phyloP scores from a whole-genome alignment of 2,329 filamentous ascomycete genomes.

The Calonectria fujianensis region DNA sequence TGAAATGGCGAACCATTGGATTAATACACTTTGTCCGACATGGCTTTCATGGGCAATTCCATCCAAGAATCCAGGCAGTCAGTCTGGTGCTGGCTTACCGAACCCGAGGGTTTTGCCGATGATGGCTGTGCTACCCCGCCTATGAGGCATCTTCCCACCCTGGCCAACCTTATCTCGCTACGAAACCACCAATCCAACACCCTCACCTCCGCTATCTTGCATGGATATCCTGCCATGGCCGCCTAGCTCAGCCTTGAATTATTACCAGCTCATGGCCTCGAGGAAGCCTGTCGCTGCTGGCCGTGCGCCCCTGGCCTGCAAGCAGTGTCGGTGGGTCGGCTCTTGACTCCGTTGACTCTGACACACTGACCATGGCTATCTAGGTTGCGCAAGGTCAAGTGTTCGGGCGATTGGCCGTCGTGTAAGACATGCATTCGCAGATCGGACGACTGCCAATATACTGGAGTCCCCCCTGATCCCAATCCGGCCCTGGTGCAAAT shows the following conservation, averaged over 20 bases:
- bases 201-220: not conserved
- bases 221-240: not conserved
- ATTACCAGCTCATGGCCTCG: not conserved
- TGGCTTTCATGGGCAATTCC: not conserved
- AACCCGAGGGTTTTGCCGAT: not conserved
- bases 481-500: not conserved
- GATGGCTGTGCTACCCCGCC: slow-evolving; percentile 11
- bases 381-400: slow-evolving; percentile 7
- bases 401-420: slow-evolving; percentile 16
- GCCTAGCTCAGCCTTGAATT: not conserved
- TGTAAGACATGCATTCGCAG: slow-evolving; percentile 12
- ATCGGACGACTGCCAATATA: not conserved
- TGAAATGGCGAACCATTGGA: not conserved
- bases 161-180: not conserved
- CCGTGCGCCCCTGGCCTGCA: slow-evolving; percentile 15
- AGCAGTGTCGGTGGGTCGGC: slow-evolving; percentile 11
- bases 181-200: not conserved
- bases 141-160: not conserved
- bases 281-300: not conserved
- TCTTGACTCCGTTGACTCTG: no score
- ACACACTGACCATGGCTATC: not conserved
- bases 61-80: not conserved
- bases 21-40: not conserved
- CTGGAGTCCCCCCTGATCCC: not conserved
- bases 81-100: not conserved